Evolutionary conservation across 116 monocot species (phyloP), one percentile per base, ranked within the genome.

Genomic region (Trichopus zeylanicus): DNA sequence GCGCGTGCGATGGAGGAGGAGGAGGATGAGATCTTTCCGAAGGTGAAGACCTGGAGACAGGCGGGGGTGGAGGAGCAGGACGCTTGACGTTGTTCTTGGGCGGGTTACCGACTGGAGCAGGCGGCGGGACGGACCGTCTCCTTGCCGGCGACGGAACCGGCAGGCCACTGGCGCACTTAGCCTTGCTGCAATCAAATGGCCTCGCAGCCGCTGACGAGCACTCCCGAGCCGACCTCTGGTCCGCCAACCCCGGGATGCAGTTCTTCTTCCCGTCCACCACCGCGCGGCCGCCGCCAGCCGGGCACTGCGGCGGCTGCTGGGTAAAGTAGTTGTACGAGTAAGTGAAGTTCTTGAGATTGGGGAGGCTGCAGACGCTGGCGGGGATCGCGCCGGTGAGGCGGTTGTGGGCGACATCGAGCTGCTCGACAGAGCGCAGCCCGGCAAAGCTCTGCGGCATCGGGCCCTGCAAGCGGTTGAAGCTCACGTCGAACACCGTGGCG

Each of bases 271-370:
- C 73, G 32, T 76, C 85, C n/a, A 51, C 0, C 47, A 56, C 29
- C 32, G 23, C 26, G 47, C 49, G 48, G 13, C 42, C 35, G 16
- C 21, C 48, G n/a, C 16, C 42, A 9, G 61, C 53, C 0, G 55
- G 66, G 56, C 84, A 80, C 23, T 54, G 49, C 0, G 70, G 69
- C 27, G 81, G 72, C 51, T 63, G 65, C 15, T 69, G 66, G 0
- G 81, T 75, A 81, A 89, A 78, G 81, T 67, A 89, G 48, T 89
- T 89, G 70, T 67, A 66, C 3, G 78, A 72, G 52, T 77, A 89
- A 4, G 81, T 89, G 67, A 89, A 81, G 62, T 81, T 84, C 48
- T 62, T 63, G 4, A 89, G 70, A 22, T 60, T 68, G 2, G 89
- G 81, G 10, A 89, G 64, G 9, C 28, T 18, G 57, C 89, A 89